Evolutionary conservation across 495 filamentous ascomycete species (phyloP).

Genomic region (Penicillium soppii): DNA sequence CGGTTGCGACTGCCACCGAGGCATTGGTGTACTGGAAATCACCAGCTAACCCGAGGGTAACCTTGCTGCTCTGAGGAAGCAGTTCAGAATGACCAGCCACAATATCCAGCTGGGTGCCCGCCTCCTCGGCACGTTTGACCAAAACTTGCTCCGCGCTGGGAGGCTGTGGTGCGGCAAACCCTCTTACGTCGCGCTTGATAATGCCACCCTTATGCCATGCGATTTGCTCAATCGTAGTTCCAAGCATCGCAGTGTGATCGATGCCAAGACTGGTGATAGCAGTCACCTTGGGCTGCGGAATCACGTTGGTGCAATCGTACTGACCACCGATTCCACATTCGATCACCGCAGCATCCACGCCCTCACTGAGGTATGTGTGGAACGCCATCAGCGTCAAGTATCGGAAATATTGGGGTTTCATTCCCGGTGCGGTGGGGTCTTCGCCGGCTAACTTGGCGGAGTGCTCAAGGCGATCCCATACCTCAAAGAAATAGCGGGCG

Average conservation of each 20-base stretch:
- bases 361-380: conserved; percentile 79
- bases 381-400: conserved; percentile 89
- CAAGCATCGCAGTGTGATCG: conserved; percentile 80
- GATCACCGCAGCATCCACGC: conserved; percentile 79
- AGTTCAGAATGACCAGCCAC: conserved; percentile 66
- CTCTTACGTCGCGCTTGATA: conserved; percentile 69
- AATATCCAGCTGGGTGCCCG: conserved; percentile 57
- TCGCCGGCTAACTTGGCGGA: conserved; percentile 47
- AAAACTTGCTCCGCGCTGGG: conserved; percentile 68
- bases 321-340: conserved; percentile 94
- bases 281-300: conserved; percentile 66
- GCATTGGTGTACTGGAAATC: conserved; percentile 88
- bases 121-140: conserved; percentile 66
- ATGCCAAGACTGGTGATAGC: conserved; percentile 87
- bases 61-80: conserved; percentile 30
- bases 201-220: conserved; percentile 98
- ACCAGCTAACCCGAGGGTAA: conserved; percentile 75
- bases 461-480: conserved; percentile 75
- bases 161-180: conserved; percentile 74
- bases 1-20: conserved; percentile 74
- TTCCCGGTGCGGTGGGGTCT: conserved; percentile 42
- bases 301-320: conserved; percentile 91
- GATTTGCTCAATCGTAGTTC: conserved; percentile 82
- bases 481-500: conserved; percentile 82
- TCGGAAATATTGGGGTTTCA: conserved; percentile 85